Evolutionary conservation across 306 rosid genomes (phyloP).

Genomic region (Psophocarpus tetragonolobus): DNA sequence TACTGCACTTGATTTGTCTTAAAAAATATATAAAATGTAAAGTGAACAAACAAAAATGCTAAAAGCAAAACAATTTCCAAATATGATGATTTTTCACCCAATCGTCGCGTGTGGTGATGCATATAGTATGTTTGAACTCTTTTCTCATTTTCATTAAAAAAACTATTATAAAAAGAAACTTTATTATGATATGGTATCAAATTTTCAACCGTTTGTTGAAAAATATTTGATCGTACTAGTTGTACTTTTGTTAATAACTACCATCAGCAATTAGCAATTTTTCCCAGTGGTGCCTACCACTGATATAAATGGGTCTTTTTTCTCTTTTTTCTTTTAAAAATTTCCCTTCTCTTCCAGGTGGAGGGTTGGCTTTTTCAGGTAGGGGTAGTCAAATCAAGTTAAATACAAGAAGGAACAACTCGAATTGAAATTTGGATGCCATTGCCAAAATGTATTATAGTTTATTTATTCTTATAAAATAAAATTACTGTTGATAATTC

Average conservation of each 20-base stretch:
- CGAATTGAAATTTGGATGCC: background rate
- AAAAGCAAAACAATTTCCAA: background rate
- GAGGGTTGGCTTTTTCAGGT: background rate
- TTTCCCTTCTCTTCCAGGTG: background rate
- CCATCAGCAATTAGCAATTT: slow-evolving; percentile 17
- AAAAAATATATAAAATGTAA: background rate
- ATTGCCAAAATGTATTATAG: background rate
- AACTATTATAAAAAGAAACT: background rate
- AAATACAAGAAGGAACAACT: slow-evolving; percentile 21
- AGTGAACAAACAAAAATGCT: background rate
- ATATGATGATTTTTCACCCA: background rate
- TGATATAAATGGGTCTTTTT: background rate
- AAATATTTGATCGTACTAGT: slow-evolving; percentile 16
- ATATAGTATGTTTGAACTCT: background rate
- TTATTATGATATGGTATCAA: slow-evolving; percentile 10
- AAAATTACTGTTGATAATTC: background rate
- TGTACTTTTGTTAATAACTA: slow-evolving; percentile 33
- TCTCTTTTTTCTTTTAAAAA: background rate
- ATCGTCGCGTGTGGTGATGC: background rate
- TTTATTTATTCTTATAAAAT: background rate
- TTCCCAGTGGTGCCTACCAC: background rate
- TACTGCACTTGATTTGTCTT: background rate
- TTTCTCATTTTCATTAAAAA: background rate
- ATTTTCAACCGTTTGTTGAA: slow-evolving; percentile 7
- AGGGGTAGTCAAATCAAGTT: slow-evolving; percentile 2